Conservation (phyloP, 192 early-diverging fungal genomes). For the Backusella westeae region DNA sequence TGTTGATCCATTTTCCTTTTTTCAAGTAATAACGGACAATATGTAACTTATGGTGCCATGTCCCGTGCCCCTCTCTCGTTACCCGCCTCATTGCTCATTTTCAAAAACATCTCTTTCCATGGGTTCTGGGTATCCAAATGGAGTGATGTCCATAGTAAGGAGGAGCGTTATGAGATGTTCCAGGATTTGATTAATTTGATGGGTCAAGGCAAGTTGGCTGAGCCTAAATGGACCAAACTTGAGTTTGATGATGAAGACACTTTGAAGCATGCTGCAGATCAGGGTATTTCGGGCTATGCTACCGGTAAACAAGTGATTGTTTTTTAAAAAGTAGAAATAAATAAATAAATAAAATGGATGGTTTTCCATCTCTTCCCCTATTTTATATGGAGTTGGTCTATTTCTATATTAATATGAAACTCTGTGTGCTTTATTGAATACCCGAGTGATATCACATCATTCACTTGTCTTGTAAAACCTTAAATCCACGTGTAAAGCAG, state of each 20-base stretch:
- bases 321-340: slow-evolving; percentile 15
- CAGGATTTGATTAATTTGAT: slow-evolving; percentile 52
- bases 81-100: slow-evolving; percentile 82
- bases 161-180: slow-evolving; percentile 54
- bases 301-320: slow-evolving; percentile 48
- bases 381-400: no score
- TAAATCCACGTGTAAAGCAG: background rate
- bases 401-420: background rate
- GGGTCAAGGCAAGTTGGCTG: slow-evolving; percentile 44
- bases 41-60: slow-evolving; percentile 94
- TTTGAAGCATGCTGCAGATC: slow-evolving; percentile 30
- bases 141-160: slow-evolving; percentile 50
- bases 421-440: background rate
- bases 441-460: background rate
- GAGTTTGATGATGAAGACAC: slow-evolving; percentile 34
- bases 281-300: slow-evolving; percentile 33
- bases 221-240: slow-evolving; percentile 36
- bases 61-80: slow-evolving; percentile 78
- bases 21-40: slow-evolving; percentile 48
- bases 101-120: slow-evolving; percentile 69
- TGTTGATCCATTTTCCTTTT: background rate
- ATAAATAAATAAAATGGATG: background rate
- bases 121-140: slow-evolving; percentile 98
- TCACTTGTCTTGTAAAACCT: background rate
- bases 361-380: background rate